These are phyloP conservation scores for Globisporangium uncinulatum DNA, from an alignment of 352 stramenopile genomes.

Conservation along the genomic window DNA sequence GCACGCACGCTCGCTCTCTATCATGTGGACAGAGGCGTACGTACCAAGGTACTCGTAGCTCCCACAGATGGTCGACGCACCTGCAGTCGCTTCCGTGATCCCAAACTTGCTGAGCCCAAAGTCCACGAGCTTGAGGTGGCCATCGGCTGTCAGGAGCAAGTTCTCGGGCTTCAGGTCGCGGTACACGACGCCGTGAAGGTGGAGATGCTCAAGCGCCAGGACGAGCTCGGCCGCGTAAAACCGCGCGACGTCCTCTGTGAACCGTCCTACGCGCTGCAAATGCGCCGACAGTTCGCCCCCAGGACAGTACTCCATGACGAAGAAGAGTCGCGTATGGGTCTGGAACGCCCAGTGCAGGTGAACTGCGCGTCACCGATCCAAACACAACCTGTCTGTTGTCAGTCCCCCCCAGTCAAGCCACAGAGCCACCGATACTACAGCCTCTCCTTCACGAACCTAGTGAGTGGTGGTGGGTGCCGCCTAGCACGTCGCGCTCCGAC, in stretches of 20 bases:
- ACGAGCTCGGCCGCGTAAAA: conserved; percentile 77
- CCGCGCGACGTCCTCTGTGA: conserved; percentile 42
- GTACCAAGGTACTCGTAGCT: conserved; percentile 81
- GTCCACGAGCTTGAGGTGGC: conserved; percentile 76
- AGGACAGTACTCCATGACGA: conserved; percentile 83
- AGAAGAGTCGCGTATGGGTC: conserved; percentile 46
- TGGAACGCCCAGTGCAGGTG: conserved; percentile 80
- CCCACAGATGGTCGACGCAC: conserved; percentile 61
- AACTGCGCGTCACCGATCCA: conserved; percentile 23
- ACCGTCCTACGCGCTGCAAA: conserved; percentile 36
- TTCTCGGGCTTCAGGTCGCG: conserved; percentile 82
- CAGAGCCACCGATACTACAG: too few relatives aligned
- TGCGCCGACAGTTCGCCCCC: conserved; percentile 64
- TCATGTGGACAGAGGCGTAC: neutral
- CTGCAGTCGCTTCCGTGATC: conserved; percentile 54
- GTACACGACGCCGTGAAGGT: conserved; percentile 81
- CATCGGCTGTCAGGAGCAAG: conserved; percentile 51
- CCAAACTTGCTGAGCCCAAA: conserved; percentile 84
- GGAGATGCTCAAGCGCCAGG: conserved; percentile 73
- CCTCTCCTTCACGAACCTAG: conserved; percentile 23
- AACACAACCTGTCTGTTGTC: neutral
- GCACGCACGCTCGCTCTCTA: conserved; percentile 1
- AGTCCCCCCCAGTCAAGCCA: neutral
- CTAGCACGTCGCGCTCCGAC: conserved; percentile 73
- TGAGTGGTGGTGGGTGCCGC: conserved; percentile 56